Conservation (phyloP, 352 stramenopile species). For the Phytophthora idaei region DNA sequence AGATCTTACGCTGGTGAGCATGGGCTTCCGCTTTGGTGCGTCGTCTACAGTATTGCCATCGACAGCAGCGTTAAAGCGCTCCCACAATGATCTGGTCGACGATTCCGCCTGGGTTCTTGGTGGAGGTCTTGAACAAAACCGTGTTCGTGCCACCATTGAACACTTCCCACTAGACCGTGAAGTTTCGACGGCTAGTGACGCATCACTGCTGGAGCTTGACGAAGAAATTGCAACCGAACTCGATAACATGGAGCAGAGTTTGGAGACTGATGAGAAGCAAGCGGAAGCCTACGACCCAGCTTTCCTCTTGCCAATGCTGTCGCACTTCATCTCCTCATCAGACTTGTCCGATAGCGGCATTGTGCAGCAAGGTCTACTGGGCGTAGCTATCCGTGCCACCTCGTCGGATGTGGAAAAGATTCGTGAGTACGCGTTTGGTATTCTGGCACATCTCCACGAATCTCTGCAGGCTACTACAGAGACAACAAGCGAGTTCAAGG, state of each 20-base stretch:
- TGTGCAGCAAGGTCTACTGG: conserved; percentile 76
- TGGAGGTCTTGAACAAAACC: conserved; percentile 66
- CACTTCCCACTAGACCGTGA: conserved; percentile 64
- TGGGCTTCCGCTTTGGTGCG: conserved; percentile 76
- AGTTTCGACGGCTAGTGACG: conserved; percentile 35
- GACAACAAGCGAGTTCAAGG: conserved; percentile 64
- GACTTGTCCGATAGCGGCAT: conserved; percentile 58
- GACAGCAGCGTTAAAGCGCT: conserved; percentile 39
- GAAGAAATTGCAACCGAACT: conserved; percentile 13
- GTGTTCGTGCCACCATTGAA: conserved; percentile 74
- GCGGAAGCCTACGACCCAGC: conserved; percentile 68
- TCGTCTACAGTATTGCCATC: conserved; percentile 43
- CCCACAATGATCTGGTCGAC: conserved; percentile 57
- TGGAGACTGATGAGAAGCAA: conserved; percentile 12
- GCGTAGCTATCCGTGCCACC: conserved; percentile 69
- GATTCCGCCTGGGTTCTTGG: conserved; percentile 71
- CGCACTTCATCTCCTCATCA: conserved; percentile 78
- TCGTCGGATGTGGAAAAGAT: conserved; percentile 65
- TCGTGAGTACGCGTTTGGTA: conserved; percentile 72
- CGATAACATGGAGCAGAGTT: conserved; percentile 4
- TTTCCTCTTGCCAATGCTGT: conserved; percentile 78
- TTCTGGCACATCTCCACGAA: conserved; percentile 80
- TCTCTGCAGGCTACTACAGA: conserved; percentile 61
- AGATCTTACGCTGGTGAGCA: conserved; percentile 44
- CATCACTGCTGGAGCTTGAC: conserved; percentile 38